Base-by-base conservation (phyloP, 2,329 filamentous ascomycete genomes). In the Reticulascus tulasneorum region DNA sequence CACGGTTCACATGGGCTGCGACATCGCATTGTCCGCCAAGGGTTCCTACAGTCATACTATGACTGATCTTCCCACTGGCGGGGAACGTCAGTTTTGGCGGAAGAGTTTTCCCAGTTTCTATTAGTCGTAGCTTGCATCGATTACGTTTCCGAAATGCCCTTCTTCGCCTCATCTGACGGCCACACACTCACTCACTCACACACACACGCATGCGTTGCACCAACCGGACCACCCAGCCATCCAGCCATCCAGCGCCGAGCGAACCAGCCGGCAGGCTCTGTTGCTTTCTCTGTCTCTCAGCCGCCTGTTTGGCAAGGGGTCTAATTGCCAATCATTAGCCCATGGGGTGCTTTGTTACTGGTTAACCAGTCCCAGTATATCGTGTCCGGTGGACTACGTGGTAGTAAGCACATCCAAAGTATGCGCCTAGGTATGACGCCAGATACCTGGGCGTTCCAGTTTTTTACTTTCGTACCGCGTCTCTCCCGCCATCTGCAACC, bases 131-230 rank as follows among this genome's bases (percentile, higher is more conserved):
- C 9, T 23, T 33, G 39, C 47, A 49, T 46, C 46, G 37, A 47
- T 56, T 57, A 56, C 51, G 47, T 51, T 57, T 52, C 38, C 37
- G 35, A 46, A 42, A 31, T 44, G 31, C 33, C 30, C 25, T 25
- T 30, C 34, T 25, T 40, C 42, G 39, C 42, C 40, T 40, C 42
- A 43, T 39, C 33, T 34, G 35, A 45, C n/a, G n/a, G n/a, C n/a
- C n/a, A n/a, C n/a, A n/a, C n/a, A n/a, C n/a, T n/a, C n/a, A n/a
- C n/a, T 38, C 36, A 35, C 36, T 23, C 37, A 19, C 23, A 15
- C 23, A 33, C 27, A 10, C 27, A 8, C 6, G 9, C 27, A 15
- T 16, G n/a, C 7, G n/a, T 15, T 7, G 25, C 31, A 25, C 11
- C 26, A 35, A 23, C 19, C 29, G 29, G 11, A 15, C 23, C 37